Percentiles rank a stretch among this genome's conserved stretches.
Conservation (phyloP, 106 monocot genomes). For the Dendrobium officinale region DNA sequence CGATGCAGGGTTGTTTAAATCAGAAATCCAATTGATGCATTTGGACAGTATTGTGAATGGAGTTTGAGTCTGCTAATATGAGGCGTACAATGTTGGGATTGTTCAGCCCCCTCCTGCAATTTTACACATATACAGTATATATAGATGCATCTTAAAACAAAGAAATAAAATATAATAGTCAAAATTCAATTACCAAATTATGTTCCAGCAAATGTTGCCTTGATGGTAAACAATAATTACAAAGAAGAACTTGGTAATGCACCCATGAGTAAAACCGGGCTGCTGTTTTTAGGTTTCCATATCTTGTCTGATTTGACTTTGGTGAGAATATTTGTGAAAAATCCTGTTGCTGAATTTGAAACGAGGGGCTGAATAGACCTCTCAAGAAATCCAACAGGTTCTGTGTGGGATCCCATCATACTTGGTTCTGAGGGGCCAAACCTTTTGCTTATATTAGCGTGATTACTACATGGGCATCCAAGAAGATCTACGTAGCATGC, state of each 20-base stretch:
- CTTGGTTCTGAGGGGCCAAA: not conserved
- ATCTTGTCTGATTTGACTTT: conserved; percentile 52
- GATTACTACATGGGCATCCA: conserved; percentile 55
- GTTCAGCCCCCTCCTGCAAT: not conserved
- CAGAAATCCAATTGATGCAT: not conserved
- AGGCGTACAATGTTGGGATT: not conserved
- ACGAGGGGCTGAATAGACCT: conserved; percentile 10
- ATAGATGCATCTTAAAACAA: not conserved
- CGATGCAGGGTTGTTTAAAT: not conserved
- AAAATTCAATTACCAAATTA: conserved; percentile 1
- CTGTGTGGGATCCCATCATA: not conserved
- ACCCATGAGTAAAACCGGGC: conserved; percentile 78
- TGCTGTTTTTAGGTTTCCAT: conserved; percentile 48
- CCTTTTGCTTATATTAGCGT: conserved; percentile 8
- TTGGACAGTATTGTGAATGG: not conserved
- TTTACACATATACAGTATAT: not conserved
- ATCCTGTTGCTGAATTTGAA: conserved; percentile 33
- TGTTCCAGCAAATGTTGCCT: not conserved
- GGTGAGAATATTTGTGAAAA: conserved; percentile 47
- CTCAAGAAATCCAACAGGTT: not conserved
- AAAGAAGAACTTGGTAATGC: conserved; percentile 45
- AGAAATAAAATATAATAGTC: not conserved
- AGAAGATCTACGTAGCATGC: conserved; percentile 51
- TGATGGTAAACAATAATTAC: conserved; percentile 6
- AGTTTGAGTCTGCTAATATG: not conserved